A percentile compares a stretch with the other conserved stretches of the same genome.
Evolutionary conservation across 148 eudicot genomes (phyloP).

Genomic region (Rhododendron molle): DNA sequence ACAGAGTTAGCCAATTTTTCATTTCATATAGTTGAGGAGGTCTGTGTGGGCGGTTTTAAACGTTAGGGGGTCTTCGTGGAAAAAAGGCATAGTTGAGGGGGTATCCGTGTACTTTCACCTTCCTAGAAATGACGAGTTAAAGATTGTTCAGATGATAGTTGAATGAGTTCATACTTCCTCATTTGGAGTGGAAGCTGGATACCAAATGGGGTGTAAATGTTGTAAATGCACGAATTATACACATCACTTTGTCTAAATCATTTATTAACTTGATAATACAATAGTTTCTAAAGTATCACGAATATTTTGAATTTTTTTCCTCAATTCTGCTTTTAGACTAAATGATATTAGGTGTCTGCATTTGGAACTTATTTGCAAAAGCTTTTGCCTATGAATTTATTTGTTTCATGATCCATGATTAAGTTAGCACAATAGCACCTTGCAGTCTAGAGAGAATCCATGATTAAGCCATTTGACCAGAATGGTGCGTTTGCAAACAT

Average conservation of each 20-base stretch:
- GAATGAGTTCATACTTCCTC: background rate
- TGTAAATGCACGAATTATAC: background rate
- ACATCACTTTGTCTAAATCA: background rate
- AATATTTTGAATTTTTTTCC: background rate
- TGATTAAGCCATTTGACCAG: background rate
- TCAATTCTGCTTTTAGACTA: background rate
- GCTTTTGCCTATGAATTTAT: background rate
- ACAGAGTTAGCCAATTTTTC: too few relatives aligned
- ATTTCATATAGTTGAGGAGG: too few relatives aligned
- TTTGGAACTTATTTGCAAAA: background rate
- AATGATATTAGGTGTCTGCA: background rate
- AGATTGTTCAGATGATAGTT: background rate
- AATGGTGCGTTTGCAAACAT: background rate
- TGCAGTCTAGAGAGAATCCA: background rate
- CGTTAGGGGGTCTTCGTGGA: too few relatives aligned
- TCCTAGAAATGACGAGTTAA: background rate
- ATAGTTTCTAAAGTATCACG: background rate
- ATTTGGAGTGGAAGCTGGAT: background rate
- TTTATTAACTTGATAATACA: background rate
- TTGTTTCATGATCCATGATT: background rate
- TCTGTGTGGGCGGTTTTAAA: too few relatives aligned
- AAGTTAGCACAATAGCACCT: background rate
- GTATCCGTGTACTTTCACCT: background rate
- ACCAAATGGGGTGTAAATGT: background rate
- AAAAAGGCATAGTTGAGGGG: too few relatives aligned